Evolutionary conservation across 305 asterid species (phyloP), one percentile per base, ranked within the genome.

Genomic region (Fraxinus dipetala): DNA sequence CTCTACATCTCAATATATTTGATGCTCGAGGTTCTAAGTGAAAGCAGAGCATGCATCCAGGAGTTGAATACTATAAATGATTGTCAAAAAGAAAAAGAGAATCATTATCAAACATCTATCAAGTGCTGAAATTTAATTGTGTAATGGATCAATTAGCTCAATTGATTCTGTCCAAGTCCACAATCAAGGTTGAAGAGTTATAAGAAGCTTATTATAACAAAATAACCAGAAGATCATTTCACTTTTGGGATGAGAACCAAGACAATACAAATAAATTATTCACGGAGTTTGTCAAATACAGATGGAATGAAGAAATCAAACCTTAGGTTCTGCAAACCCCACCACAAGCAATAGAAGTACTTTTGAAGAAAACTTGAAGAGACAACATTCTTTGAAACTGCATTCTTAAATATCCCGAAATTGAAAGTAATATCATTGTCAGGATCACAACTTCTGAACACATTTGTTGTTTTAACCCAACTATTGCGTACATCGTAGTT

Each of bases 311-410:
- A 80, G 82, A 83, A 77, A 36, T 56, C 72, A 84, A 89, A 95
- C 99, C 99, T 95, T 72, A 95, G 89, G 74, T 95, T 90, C 88
- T 95, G 99, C 81, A 95, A 85, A 78, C 99, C 99, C 99, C 99
- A 95, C 99, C 99, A 93, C 85, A 95, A 88, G 91, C 99, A 92
- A 81, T 95, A 95, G 79, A 95, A 90, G 85, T 95, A 95, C 91
- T 92, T 95, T 18, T 84, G 86, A 24, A 91, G 72, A 84, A 95
- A 93, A 86, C 85, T 93, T 35, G 99, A 86, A 82, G 97, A 90
- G 84, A 93, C 95, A 26, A 93, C 99, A 72, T 91, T 88, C 81
- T 93, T 93, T 31, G 84, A 83, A 67, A 95, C 93, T 59, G 99
- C 99, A 10, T 85, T 90, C 84, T 84, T 92, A 86, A 95, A 95